These are phyloP conservation scores for Plasmopara muralis DNA, from an alignment of 352 stramenopile species.

Conservation along the genomic window DNA sequence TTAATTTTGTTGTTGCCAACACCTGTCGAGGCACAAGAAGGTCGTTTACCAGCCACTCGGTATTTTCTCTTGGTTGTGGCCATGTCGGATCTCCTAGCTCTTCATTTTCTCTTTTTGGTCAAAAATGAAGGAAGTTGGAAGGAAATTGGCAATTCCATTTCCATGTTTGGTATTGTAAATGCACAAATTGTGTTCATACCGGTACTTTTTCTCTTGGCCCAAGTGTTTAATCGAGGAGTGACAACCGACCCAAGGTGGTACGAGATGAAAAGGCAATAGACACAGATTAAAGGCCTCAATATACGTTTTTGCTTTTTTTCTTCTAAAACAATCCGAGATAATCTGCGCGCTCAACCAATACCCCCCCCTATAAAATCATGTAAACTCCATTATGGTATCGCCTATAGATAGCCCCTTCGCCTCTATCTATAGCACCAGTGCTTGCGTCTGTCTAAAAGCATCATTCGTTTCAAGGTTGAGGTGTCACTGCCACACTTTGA, in stretches of 20 bases:
- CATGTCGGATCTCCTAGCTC: conserved; percentile 71
- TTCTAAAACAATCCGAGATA: too few relatives aligned
- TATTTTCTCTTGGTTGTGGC: conserved; percentile 73
- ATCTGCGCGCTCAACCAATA: too few relatives aligned
- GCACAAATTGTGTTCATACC: conserved; percentile 76
- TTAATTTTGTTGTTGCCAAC: conserved; percentile 37
- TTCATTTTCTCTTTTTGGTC: conserved; percentile 82
- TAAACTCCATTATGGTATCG: not conserved
- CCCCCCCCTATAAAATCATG: too few relatives aligned
- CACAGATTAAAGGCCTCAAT: too few relatives aligned
- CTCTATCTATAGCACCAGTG: conserved; percentile 16
- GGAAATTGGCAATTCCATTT: conserved; percentile 84
- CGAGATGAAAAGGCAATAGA: too few relatives aligned
- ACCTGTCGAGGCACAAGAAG: conserved; percentile 2
- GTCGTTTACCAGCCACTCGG: conserved; percentile 29
- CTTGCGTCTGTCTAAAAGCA: conserved; percentile 8
- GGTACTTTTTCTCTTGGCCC: conserved; percentile 57
- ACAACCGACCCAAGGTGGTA: not conserved
- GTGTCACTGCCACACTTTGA: not conserved
- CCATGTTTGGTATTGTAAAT: conserved; percentile 82
- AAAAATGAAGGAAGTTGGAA: conserved; percentile 84
- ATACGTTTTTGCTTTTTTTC: too few relatives aligned
- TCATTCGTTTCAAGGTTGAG: conserved; percentile 15
- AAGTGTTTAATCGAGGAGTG: conserved; percentile 27
- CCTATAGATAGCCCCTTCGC: not conserved